Evolutionary conservation across 441 rosid genomes (phyloP).

Genomic region (Arabidopsis lyrata): DNA sequence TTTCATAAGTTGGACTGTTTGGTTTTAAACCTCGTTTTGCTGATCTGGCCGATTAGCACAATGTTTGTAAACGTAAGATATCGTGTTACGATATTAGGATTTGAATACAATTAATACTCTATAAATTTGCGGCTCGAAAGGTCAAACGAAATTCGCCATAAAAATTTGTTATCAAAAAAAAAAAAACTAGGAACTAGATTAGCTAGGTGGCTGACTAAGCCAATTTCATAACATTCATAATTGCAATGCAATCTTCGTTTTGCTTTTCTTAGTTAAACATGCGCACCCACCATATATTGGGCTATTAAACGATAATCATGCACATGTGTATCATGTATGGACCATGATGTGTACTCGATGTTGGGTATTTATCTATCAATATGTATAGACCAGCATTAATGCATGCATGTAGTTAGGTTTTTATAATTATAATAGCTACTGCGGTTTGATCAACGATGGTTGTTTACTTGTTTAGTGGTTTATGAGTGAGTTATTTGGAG

Average conservation of each 20-base stretch:
- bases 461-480: too few relatives aligned
- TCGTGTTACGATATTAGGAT: not conserved
- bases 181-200: not conserved
- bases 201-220: not conserved
- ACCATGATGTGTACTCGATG: not conserved
- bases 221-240: not conserved
- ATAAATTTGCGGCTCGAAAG: not conserved
- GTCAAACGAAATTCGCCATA: too few relatives aligned
- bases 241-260: not conserved
- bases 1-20: not conserved
- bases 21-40: not conserved
- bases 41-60: not conserved
- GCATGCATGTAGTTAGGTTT: not conserved
- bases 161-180: too few relatives aligned
- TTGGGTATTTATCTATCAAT: not conserved
- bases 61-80: not conserved
- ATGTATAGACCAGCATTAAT: not conserved
- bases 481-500: too few relatives aligned
- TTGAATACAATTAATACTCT: not conserved
- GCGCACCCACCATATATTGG: not conserved
- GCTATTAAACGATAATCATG: not conserved
- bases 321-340: not conserved
- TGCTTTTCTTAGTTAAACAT: not conserved
- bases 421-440: not conserved
- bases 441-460: not conserved